These are phyloP conservation scores for Ramichloridium luteum DNA, from an alignment of 2,329 filamentous ascomycete genomes.

Conservation along the genomic window DNA sequence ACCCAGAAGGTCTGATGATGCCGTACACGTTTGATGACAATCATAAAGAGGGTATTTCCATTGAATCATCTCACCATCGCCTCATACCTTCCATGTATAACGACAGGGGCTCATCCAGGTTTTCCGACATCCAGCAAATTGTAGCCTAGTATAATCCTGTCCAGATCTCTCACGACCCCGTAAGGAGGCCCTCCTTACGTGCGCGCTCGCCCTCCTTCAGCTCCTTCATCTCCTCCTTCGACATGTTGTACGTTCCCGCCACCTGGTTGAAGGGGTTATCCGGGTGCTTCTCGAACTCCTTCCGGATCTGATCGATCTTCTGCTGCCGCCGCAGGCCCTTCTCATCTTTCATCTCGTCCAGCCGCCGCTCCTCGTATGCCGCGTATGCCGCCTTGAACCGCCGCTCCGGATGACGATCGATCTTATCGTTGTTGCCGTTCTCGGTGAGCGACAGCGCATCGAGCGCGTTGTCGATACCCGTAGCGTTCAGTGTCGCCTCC, in stretches of 20 bases:
- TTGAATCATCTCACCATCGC: no score
- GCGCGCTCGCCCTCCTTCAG: constrained; percentile 38
- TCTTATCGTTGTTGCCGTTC: constrained; percentile 47
- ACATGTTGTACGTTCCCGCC: constrained; percentile 61
- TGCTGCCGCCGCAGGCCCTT: constrained; percentile 72
- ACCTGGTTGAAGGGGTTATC: constrained; percentile 95
- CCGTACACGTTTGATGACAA: no score
- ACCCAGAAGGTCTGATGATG: no score
- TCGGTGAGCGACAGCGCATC: constrained; percentile 65
- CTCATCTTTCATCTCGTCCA: constrained; percentile 77
- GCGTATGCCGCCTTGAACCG: constrained; percentile 77
- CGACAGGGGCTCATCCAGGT: no score
- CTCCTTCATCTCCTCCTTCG: constrained; percentile 60
- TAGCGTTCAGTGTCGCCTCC: constrained; percentile 57
- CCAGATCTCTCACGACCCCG: constrained; percentile 7
- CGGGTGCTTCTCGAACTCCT: constrained; percentile 89
- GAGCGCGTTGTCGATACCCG: constrained; percentile 85
- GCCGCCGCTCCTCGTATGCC: constrained; percentile 65
- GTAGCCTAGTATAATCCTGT: no score
- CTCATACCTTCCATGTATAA: no score
- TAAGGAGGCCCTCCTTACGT: constrained; percentile 20
- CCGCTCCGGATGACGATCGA: constrained; percentile 81
- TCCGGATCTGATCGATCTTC: constrained; percentile 68
- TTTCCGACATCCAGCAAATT: no score
- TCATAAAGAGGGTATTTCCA: no score